Evolutionary conservation across 2,329 filamentous ascomycete species (phyloP).

Genomic region (Trichoderma atrobrunneum): DNA sequence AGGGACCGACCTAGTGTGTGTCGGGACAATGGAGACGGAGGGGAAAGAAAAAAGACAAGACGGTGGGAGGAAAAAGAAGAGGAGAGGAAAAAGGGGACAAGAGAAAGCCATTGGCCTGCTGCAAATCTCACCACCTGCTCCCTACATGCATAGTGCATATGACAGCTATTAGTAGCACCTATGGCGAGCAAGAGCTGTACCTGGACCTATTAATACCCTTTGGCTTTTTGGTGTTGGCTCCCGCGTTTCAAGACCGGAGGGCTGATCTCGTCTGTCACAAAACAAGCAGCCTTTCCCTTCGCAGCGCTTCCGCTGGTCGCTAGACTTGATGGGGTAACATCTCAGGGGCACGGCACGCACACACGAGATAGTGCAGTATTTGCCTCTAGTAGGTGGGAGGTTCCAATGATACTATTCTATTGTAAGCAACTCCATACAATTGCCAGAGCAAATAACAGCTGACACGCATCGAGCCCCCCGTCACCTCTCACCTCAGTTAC

Average conservation of each 20-base stretch:
- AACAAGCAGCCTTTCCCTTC: background rate
- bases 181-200: background rate
- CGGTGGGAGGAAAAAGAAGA: background rate
- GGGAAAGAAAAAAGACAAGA: background rate
- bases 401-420: background rate
- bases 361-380: background rate
- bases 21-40: background rate
- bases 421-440: background rate
- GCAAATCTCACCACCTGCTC: background rate
- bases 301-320: constrained; percentile 6
- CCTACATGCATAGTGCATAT: constrained; percentile 10
- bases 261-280: background rate
- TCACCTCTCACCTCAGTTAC: background rate
- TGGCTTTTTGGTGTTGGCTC: background rate
- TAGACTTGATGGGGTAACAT: constrained; percentile 16
- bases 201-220: background rate
- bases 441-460: background rate
- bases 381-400: background rate
- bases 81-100: background rate
- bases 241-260: constrained; percentile 4
- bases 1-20: background rate
- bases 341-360: constrained; percentile 14
- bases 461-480: background rate
- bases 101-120: background rate
- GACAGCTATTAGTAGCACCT: background rate